Evolutionary conservation across 2,329 filamentous ascomycete genomes (phyloP), one percentile per base, ranked within the genome.

Genomic region (Aurifilum marmelostoma): DNA sequence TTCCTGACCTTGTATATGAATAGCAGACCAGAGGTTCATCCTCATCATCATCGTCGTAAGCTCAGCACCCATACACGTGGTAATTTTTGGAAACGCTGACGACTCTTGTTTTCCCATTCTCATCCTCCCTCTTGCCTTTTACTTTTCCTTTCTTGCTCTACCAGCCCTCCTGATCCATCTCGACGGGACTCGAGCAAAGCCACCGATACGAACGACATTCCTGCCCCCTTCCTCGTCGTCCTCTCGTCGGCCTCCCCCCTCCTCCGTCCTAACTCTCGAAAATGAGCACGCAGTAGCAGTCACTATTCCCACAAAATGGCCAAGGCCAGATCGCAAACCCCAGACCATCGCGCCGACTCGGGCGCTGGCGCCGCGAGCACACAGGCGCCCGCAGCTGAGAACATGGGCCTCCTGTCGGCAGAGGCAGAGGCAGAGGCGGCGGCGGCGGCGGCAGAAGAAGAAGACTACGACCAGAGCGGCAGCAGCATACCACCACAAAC

Each of bases 261-360:
- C 34, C 18, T 56, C 29, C 29, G n/a, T 32, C 37, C 18, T 43
- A n/a, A n/a, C 39, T 34, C 72, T 68, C 69, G 66, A 72, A 74
- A 67, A 77, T 76, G 75, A 72, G 68, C 74, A 73, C 72, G 74
- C 74, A 65, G 72, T 71, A 68, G 67, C 50, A 41, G n/a, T 21
- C 41, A n/a, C 54, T 56, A 64, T 59, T 59, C 37, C 37, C 37
- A 7, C 37, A 27, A 52, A 37, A 76, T 75, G 75, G 73, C 75
- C 73, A 74, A 72, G 73, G 75, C 75, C 74, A 75, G 69, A 74
- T 73, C 73, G 67, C 73, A 76, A 65, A 60, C 64, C 52, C 34
- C 62, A 43, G 52, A 63, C 65, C 58, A 62, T 63, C 58, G 59
- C 58, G 71, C 63, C 67, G 68, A 68, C 50, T 14, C 66, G 59